Conservation (phyloP, 2,329 filamentous ascomycete genomes). For the Pestalotiopsis sp. region DNA sequence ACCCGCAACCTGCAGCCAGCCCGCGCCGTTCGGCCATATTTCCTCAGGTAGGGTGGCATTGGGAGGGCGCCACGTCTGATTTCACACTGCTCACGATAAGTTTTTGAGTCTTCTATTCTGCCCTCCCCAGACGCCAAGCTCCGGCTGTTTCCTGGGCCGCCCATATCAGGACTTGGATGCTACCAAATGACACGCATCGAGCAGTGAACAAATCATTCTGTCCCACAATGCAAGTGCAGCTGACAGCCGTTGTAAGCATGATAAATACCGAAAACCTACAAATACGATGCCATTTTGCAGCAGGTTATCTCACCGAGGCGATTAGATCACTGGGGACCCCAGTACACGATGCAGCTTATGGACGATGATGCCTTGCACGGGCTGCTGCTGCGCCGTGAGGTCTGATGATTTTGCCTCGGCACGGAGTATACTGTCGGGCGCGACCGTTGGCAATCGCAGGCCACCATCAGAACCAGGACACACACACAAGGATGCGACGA, state of each 20-base stretch:
- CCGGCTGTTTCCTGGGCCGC: background rate
- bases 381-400: background rate
- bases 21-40: constrained; percentile 4
- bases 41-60: constrained; percentile 1
- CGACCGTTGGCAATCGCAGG: background rate
- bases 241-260: background rate
- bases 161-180: background rate
- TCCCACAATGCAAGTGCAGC: background rate
- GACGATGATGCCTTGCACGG: background rate
- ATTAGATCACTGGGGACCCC: background rate
- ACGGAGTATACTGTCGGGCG: background rate
- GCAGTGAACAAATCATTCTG: background rate
- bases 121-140: background rate
- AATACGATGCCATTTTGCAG: background rate
- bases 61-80: background rate
- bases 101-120: background rate
- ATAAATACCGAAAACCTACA: background rate
- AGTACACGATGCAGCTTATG: background rate
- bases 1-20: constrained; percentile 6
- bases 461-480: background rate
- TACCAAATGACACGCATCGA: background rate
- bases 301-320: background rate
- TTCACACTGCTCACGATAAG: background rate
- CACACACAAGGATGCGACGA: background rate
- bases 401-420: background rate